A percentile compares a stretch with the other conserved stretches of the same genome.
Conservation (phyloP, 2,329 filamentous ascomycete species). For the Ilyonectria destructans region DNA sequence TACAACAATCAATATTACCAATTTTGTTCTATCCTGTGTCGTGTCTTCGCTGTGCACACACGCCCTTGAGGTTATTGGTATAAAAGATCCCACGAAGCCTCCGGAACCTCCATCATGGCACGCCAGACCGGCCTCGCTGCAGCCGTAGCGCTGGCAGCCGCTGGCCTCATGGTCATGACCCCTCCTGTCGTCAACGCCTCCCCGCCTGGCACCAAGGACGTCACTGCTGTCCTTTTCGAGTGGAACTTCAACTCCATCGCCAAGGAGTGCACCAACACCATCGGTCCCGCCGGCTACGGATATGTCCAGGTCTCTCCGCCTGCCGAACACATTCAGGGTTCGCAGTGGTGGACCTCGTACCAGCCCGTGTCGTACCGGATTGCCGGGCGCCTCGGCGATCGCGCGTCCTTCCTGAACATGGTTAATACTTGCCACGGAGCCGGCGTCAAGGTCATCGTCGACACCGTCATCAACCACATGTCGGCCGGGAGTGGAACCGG, state of each 20-base stretch:
- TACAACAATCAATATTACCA: background rate
- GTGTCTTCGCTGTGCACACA: background rate
- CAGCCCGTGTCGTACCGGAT: background rate
- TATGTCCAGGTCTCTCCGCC: background rate
- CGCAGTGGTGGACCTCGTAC: background rate
- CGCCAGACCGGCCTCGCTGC: background rate
- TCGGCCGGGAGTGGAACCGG: background rate
- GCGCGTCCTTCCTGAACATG: background rate
- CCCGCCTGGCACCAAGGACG: background rate
- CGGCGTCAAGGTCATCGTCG: background rate
- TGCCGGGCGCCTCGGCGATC: background rate
- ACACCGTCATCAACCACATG: background rate
- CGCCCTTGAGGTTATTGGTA: background rate
- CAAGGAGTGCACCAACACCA: background rate
- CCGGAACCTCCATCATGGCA: background rate
- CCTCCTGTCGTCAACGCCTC: background rate
- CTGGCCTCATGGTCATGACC: background rate
- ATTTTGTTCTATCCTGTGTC: background rate
- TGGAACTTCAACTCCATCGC: background rate
- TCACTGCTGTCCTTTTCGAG: background rate
- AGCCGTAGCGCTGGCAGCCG: too few relatives aligned
- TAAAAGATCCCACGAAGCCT: background rate
- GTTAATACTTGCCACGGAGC: background rate
- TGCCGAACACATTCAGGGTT: background rate
- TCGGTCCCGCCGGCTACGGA: background rate